Conservation (phyloP, 768 basidiomycete genomes). For the Amanita jacksonii region DNA sequence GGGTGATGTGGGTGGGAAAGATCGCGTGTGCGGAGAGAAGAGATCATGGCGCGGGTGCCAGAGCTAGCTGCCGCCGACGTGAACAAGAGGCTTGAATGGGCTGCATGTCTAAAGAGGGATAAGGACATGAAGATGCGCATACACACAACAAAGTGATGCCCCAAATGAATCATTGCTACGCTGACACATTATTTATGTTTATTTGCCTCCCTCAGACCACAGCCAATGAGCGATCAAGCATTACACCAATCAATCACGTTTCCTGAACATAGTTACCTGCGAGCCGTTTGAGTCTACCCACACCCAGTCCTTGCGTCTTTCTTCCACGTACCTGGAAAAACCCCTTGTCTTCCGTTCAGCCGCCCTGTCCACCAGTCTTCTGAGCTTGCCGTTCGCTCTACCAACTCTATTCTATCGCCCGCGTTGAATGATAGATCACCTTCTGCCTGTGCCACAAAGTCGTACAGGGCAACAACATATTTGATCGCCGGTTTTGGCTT, state of each 20-base stretch:
- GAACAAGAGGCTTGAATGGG: slow-evolving; percentile 23
- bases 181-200: slow-evolving; percentile 16
- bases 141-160: slow-evolving; percentile 10
- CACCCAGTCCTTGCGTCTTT: background rate
- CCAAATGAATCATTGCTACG: background rate
- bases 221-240: too few species aligned
- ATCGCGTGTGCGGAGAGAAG: slow-evolving; percentile 39
- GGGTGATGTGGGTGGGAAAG: slow-evolving; percentile 17
- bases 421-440: slow-evolving; percentile 87
- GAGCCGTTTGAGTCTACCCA: background rate
- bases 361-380: slow-evolving; percentile 99
- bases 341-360: slow-evolving; percentile 72
- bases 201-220: too few species aligned
- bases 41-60: slow-evolving; percentile 57
- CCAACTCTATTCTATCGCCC: slow-evolving; percentile 86
- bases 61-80: slow-evolving; percentile 14
- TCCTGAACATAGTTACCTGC: slow-evolving; percentile 59
- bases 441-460: slow-evolving; percentile 90
- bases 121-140: slow-evolving; percentile 19
- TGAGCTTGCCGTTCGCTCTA: slow-evolving; percentile 68
- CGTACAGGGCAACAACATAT: slow-evolving; percentile 90
- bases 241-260: slow-evolving; percentile 21
- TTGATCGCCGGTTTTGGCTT: slow-evolving; percentile 67
- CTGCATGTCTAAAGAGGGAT: slow-evolving; percentile 20
- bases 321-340: slow-evolving; percentile 66